Evolutionary conservation across 75 land plant species (phyloP).

Genomic region (Ceratopteris richardii): DNA sequence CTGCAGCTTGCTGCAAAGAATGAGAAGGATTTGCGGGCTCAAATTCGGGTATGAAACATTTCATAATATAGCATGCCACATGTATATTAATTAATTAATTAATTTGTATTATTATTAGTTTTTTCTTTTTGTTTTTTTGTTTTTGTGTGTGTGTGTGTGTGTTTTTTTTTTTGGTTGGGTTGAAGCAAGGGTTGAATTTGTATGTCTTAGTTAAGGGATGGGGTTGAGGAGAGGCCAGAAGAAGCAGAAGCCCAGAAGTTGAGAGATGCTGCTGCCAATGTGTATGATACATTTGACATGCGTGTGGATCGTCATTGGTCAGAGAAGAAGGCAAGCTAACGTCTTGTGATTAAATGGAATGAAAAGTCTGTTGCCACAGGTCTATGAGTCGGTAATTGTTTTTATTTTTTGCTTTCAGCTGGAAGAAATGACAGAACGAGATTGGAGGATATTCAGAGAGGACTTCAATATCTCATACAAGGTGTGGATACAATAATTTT

Average conservation of each 20-base stretch:
- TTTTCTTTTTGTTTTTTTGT: too few relatives aligned
- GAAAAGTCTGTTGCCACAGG: too few relatives aligned
- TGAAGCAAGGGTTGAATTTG: too few relatives aligned
- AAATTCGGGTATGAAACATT: constrained; percentile 43
- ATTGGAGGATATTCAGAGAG: constrained; percentile 96
- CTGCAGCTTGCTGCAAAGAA: constrained; percentile 74
- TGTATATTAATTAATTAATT: too few relatives aligned
- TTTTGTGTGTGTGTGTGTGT: too few relatives aligned
- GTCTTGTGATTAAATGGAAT: not conserved
- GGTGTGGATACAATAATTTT: constrained; percentile 15
- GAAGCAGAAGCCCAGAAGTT: constrained; percentile 72
- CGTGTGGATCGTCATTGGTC: constrained; percentile 96
- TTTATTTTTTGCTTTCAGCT: constrained; percentile 27
- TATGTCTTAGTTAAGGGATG: constrained; percentile 47
- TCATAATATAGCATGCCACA: not conserved
- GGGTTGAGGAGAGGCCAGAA: constrained; percentile 79
- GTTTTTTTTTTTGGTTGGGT: too few relatives aligned
- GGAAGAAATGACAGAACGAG: constrained; percentile 97
- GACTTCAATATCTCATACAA: constrained; percentile 96
- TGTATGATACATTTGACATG: constrained; percentile 94
- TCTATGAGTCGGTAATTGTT: too few relatives aligned
- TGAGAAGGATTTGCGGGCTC: constrained; percentile 78
- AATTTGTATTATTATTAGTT: too few relatives aligned
- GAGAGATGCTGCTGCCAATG: constrained; percentile 78
- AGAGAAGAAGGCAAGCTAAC: constrained; percentile 52